A percentile compares a stretch with the other conserved stretches of the same genome.
phyloP scores from a whole-genome alignment of 2,329 filamentous ascomycete species.

The Exophiala alcalophila region DNA sequence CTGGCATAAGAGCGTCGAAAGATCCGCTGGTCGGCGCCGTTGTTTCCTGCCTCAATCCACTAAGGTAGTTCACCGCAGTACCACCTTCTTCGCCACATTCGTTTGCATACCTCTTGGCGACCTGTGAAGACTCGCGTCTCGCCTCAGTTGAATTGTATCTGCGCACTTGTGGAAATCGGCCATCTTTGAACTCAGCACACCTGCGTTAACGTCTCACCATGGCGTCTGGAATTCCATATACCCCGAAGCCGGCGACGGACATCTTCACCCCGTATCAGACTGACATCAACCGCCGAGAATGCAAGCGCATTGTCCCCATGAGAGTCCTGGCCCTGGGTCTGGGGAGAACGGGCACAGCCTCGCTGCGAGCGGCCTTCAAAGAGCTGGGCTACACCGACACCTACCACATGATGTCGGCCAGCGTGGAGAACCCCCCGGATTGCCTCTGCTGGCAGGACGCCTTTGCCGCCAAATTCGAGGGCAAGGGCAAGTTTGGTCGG shows the following conservation, averaged over 20 bases:
- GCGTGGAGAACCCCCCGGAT: conserved; percentile 66
- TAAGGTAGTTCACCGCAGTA: too few species aligned
- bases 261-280: conserved; percentile 59
- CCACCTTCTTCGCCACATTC: too few species aligned
- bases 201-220: conserved; percentile 20
- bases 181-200: too few species aligned
- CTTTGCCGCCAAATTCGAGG: conserved; percentile 61
- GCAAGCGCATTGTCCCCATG: conserved; percentile 67
- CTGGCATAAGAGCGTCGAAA: conserved; percentile 20
- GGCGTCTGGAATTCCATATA: conserved; percentile 32
- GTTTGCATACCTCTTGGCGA: too few species aligned
- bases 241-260: conserved; percentile 43
- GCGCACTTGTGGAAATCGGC: too few species aligned
- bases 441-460: conserved; percentile 69
- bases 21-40: conserved; percentile 8
- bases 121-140: too few species aligned
- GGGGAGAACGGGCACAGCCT: conserved; percentile 68
- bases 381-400: conserved; percentile 65
- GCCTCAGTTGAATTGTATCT: too few species aligned
- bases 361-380: conserved; percentile 63
- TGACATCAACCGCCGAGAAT: conserved; percentile 64
- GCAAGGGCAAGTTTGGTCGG: conserved; percentile 60
- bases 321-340: conserved; percentile 68
- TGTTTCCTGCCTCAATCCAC: conserved; percentile 13
- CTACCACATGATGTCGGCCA: conserved; percentile 68